These are phyloP conservation scores for Penicillium fimorum DNA, from an alignment of 495 filamentous ascomycete species.

Conservation along the genomic window DNA sequence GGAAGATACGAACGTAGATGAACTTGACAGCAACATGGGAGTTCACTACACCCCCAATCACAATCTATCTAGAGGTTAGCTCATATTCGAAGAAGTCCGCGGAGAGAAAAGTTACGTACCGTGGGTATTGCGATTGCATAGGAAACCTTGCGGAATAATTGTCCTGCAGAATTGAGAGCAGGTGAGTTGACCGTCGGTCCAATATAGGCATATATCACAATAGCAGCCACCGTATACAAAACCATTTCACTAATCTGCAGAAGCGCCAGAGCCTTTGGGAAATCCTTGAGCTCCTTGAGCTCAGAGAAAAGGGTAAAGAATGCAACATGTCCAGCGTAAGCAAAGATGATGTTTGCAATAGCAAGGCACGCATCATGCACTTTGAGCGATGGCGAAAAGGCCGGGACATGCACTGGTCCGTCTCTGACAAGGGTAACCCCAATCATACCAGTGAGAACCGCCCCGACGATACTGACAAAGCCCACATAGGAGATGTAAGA, in stretches of 20 bases:
- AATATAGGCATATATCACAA: conserved; percentile 66
- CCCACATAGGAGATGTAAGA: conserved; percentile 57
- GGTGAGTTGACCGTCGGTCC: conserved; percentile 63
- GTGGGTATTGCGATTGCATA: conserved; percentile 67
- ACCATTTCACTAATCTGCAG: conserved; percentile 60
- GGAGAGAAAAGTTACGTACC: conserved; percentile 40
- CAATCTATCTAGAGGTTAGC: conserved; percentile 50
- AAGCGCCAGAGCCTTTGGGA: conserved; percentile 57
- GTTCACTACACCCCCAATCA: conserved; percentile 59
- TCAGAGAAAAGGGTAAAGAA: conserved; percentile 72
- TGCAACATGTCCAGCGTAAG: conserved; percentile 59
- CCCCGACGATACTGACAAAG: conserved; percentile 60
- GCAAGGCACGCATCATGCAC: conserved; percentile 47
- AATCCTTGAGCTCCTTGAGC: conserved; percentile 61
- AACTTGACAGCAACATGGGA: conserved; percentile 56
- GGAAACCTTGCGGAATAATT: conserved; percentile 60
- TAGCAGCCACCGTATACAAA: conserved; percentile 64
- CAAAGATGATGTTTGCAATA: conserved; percentile 31
- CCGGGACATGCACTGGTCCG: conserved; percentile 45
- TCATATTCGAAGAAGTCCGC: conserved; percentile 62
- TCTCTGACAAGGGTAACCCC: conserved; percentile 42
- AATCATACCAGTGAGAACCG: conserved; percentile 66
- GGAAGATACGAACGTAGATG: conserved; percentile 56
- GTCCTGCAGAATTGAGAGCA: conserved; percentile 60
- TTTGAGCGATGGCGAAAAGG: conserved; percentile 22